A percentile compares a stretch with the other conserved stretches of the same genome.
Evolutionary conservation across 1,284 basidiomycete genomes (phyloP).

Genomic region (Volvariella surrecta): DNA sequence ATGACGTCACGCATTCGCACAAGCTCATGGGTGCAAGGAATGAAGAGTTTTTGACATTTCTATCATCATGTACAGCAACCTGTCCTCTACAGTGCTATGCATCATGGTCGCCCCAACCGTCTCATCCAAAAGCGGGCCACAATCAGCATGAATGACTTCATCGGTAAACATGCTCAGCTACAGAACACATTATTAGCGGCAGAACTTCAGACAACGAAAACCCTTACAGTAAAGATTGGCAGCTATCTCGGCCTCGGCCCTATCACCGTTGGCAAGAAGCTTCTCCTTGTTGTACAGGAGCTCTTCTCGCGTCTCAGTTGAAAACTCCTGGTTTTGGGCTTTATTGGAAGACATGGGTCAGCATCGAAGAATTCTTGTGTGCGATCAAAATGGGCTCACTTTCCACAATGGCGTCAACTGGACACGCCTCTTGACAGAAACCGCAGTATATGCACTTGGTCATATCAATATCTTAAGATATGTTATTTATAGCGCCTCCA

Average conservation of each 20-base stretch:
- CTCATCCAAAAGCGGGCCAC: no score
- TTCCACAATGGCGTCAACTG: slow-evolving; percentile 99
- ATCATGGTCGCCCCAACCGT: no score
- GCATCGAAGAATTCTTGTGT: not conserved
- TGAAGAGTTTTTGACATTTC: no score
- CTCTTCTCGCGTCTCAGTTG: slow-evolving; percentile 97
- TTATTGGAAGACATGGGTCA: slow-evolving; percentile 11
- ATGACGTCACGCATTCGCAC: no score
- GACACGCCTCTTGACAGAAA: slow-evolving; percentile 98
- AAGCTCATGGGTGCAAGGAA: no score
- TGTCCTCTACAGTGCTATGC: no score
- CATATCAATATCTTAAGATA: slow-evolving; percentile 85
- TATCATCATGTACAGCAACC: no score
- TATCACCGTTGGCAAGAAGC: slow-evolving; percentile 91
- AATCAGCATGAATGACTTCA: slow-evolving; percentile 13
- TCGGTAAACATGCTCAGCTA: slow-evolving; percentile 37
- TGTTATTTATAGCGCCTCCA: not conserved
- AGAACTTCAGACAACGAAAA: slow-evolving; percentile 9
- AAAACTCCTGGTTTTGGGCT: slow-evolving; percentile 96
- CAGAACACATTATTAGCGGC: slow-evolving; percentile 11
- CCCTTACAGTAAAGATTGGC: slow-evolving; percentile 80
- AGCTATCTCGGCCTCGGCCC: slow-evolving; percentile 94
- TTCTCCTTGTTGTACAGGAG: slow-evolving; percentile 99
- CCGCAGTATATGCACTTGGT: slow-evolving; percentile 97
- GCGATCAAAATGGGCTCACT: slow-evolving; percentile 48